A percentile compares a stretch with the other conserved stretches of the same genome.
Evolutionary conservation across 73 alveolate species (phyloP).

Genomic region (Paramecium biaurelia): DNA sequence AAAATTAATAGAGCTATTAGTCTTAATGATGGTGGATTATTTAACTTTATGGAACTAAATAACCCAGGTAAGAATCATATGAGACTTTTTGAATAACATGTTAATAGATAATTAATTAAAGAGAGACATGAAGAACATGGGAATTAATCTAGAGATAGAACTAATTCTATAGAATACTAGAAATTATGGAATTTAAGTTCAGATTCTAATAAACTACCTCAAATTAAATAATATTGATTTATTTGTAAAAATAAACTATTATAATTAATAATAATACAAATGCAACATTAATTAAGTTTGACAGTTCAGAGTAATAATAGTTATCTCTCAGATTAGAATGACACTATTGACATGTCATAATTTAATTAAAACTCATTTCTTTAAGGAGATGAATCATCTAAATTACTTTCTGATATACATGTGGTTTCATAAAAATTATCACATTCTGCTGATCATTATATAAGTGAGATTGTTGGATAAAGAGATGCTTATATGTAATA

Average conservation of each 20-base stretch:
- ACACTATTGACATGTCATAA: background rate
- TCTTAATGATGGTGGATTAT: background rate
- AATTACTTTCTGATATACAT: background rate
- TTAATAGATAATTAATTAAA: background rate
- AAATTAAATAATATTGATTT: background rate
- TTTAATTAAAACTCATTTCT: background rate
- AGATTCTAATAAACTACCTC: background rate
- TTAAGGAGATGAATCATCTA: background rate
- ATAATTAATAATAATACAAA: background rate
- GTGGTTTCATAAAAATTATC: background rate
- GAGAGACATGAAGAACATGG: background rate
- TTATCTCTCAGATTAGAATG: background rate
- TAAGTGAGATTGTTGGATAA: background rate
- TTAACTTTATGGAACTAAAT: slow-evolving; percentile 29
- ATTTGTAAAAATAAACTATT: background rate
- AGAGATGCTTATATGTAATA: background rate
- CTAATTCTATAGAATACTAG: background rate
- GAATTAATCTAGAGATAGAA: background rate
- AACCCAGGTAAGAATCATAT: slow-evolving; percentile 18
- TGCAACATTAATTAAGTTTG: background rate
- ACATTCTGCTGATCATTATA: background rate
- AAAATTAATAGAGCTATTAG: background rate
- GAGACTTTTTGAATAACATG: background rate
- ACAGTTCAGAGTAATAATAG: background rate
- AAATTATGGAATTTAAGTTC: background rate